Evolutionary conservation across 1,139 yeast genomes (phyloP).

Genomic region (Magnusiomyces sp.): DNA sequence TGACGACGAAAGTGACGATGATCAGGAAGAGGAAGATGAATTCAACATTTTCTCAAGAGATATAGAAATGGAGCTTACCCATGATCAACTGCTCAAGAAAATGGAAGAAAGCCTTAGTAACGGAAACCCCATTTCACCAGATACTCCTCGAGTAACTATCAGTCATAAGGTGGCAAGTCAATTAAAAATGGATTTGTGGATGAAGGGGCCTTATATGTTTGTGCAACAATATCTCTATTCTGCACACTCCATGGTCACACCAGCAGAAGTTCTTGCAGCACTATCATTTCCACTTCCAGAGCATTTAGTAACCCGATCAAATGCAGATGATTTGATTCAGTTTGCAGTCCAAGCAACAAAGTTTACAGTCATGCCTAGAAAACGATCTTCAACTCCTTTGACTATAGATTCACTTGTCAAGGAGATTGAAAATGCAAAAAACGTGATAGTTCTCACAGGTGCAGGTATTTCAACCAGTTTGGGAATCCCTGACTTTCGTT

Average conservation of each 20-base stretch:
- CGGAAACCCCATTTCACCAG: conserved; percentile 9
- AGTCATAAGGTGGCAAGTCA: conserved; percentile 38
- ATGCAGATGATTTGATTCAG: conserved; percentile 8
- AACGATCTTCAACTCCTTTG: conserved; percentile 26
- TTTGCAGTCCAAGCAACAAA: conserved; percentile 23
- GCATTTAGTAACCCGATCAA: conserved; percentile 17
- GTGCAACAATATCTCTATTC: conserved; percentile 54
- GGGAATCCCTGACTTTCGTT: conserved; percentile 93
- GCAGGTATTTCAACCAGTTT: conserved; percentile 92
- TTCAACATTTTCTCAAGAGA: conserved; percentile 2
- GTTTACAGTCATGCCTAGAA: conserved; percentile 25
- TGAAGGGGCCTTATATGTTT: conserved; percentile 52
- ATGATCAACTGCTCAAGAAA: conserved; percentile 21
- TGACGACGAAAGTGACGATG: conserved; percentile 16
- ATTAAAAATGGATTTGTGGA: conserved; percentile 52
- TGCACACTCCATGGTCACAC: conserved; percentile 42
- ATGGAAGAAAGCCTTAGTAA: conserved; percentile 22
- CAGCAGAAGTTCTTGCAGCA: conserved; percentile 34
- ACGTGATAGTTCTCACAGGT: conserved; percentile 77
- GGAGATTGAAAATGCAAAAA: conserved; percentile 46
- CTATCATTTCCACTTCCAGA: conserved; percentile 31
- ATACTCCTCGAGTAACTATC: conserved; percentile 19
- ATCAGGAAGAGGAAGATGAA: conserved; percentile 12
- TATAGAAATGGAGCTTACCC: conserved; percentile 12
- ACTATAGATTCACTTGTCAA: conserved; percentile 54